Evolutionary conservation across 768 basidiomycete genomes (phyloP), one percentile per base, ranked within the genome.

Genomic region (Clavaria fumosa): DNA sequence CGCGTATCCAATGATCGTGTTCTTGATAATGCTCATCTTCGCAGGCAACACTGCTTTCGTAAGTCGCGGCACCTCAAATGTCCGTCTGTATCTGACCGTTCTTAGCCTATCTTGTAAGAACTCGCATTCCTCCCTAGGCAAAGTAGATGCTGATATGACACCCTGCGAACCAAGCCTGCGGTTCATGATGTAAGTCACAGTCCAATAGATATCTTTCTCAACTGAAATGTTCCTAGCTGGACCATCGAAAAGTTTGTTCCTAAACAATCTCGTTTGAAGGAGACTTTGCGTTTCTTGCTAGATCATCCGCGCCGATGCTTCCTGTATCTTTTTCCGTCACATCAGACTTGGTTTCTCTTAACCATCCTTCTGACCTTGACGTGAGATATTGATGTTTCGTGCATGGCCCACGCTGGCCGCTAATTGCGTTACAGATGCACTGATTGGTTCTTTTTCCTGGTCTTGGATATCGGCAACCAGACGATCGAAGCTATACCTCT

Each of bases 41-140:
- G 89, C 86, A 34, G 93, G 93, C 7, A 96, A 97, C 52, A 95
- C 90, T 31, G 79, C 73, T 17, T 93, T 86, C 50, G 90, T 93
- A 49, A 67, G 88, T 78, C n/a, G n/a, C n/a, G n/a, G n/a, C n/a
- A n/a, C n/a, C n/a, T n/a, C n/a, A n/a, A n/a, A n/a, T n/a, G 12
- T 26, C 21, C 30, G 11, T 40, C 30, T 2, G 12, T 31, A 32
- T 40, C 5, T 39, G 20, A 43, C 21, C 4, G 18, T 40, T 40
- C 40, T 17, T 45, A 89, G 85, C 88, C 88, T 30, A 66, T 91
- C 42, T 77, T 90, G 89, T 93, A 53, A 61, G 88, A 64, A 3
- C 6, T 49, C 19, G 31, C 18, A 10, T 23, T 21, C 36, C 18
- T 9, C 35, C 12, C 33, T 4, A 14, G 12, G 43, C 23, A 30